These are phyloP conservation scores for Globisporangium camurandrum DNA, from an alignment of 352 stramenopile species.

Conservation along the genomic window DNA sequence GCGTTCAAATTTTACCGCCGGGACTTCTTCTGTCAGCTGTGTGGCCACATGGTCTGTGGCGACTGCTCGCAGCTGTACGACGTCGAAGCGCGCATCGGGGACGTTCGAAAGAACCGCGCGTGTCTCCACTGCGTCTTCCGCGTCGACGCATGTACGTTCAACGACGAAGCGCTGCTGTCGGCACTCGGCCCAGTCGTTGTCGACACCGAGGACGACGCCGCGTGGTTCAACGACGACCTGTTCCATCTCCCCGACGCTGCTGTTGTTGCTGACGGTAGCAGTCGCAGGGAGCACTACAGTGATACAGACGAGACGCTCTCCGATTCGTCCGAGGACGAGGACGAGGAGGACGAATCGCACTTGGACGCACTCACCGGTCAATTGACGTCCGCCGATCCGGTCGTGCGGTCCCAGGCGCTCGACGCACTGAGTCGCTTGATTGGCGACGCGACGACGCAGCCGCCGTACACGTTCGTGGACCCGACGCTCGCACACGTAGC, in stretches of 20 bases:
- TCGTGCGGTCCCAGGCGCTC: constrained; percentile 27
- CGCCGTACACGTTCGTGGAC: constrained; percentile 7
- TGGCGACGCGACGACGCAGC: constrained; percentile 6
- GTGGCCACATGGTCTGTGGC: constrained; percentile 31
- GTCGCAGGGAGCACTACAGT: too few species aligned
- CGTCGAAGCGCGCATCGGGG: constrained; percentile 29
- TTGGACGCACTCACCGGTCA: constrained; percentile 24
- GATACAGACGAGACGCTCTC: constrained; percentile 23
- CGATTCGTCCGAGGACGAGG: background rate
- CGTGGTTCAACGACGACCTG: constrained; percentile 26
- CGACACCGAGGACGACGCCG: constrained; percentile 23
- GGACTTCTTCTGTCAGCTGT: constrained; percentile 48
- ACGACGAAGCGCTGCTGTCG: constrained; percentile 35
- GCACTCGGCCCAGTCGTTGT: constrained; percentile 39
- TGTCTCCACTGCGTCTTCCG: constrained; percentile 37
- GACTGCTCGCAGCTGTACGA: constrained; percentile 40
- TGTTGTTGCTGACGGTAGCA: constrained; percentile 5
- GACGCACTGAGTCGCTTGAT: constrained; percentile 41
- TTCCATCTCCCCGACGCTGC: too few species aligned
- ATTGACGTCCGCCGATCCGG: constrained; percentile 34
- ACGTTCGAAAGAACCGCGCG: constrained; percentile 31
- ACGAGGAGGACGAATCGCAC: background rate
- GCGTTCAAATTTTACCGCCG: constrained; percentile 34
- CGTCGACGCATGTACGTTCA: constrained; percentile 34
- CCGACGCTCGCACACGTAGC: background rate